These are phyloP conservation scores for Saccharomycopsis amapae DNA, from an alignment of 805 yeast species.

Conservation along the genomic window DNA sequence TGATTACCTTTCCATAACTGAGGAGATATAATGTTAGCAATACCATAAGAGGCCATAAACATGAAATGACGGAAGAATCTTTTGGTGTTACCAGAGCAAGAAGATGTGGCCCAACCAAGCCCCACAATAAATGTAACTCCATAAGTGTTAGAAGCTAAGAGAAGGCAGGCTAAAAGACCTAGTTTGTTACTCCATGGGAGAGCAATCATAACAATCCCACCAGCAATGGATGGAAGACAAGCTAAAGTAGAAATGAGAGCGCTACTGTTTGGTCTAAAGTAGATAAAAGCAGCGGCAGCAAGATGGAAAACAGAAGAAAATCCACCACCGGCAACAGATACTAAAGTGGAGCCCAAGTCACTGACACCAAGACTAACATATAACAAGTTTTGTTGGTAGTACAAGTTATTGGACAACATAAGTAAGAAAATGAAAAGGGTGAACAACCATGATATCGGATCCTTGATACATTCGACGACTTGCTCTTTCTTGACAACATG, in stretches of 20 bases:
- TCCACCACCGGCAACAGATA: constrained; percentile 42
- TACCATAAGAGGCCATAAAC: constrained; percentile 33
- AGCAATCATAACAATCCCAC: constrained; percentile 35
- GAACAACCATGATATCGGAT: constrained; percentile 42
- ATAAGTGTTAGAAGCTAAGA: constrained; percentile 33
- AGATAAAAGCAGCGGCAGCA: constrained; percentile 28
- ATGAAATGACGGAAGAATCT: constrained; percentile 34
- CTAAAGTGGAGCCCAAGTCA: constrained; percentile 39
- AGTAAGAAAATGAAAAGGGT: constrained; percentile 31
- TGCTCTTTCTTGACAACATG: constrained; percentile 41
- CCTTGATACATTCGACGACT: constrained; percentile 41
- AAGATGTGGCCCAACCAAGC: constrained; percentile 26
- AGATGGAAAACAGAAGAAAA: constrained; percentile 31
- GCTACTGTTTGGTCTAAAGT: constrained; percentile 28
- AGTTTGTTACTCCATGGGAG: constrained; percentile 35
- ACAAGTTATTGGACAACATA: constrained; percentile 40
- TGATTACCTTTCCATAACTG: constrained; percentile 37
- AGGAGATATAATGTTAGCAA: constrained; percentile 40
- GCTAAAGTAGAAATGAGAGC: constrained; percentile 28
- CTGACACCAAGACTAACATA: constrained; percentile 33
- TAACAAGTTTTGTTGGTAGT: constrained; percentile 39
- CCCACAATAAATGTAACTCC: constrained; percentile 25
- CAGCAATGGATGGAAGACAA: constrained; percentile 34
- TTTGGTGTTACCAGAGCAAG: constrained; percentile 40
- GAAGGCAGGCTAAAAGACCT: constrained; percentile 35